Evolutionary conservation across 805 yeast genomes (phyloP).

Genomic region (Candida nitratophila): DNA sequence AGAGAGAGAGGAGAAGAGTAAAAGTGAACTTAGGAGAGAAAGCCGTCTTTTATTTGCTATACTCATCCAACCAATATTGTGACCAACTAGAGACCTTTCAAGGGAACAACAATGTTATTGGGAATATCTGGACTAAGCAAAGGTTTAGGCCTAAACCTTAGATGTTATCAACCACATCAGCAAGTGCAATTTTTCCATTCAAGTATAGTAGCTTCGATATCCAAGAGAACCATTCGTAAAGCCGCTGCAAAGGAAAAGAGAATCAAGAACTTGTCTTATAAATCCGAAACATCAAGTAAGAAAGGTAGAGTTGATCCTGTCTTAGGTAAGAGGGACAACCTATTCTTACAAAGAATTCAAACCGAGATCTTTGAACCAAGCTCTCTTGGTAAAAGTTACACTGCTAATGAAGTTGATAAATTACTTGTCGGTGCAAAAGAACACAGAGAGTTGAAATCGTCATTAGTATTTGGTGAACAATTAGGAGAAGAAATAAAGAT

Average conservation of each 20-base stretch:
- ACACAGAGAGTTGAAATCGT: conserved; percentile 36
- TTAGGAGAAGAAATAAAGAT: conserved; percentile 16
- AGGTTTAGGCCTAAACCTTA: no score
- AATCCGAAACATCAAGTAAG: conserved; percentile 8
- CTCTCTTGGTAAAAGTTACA: conserved; percentile 53
- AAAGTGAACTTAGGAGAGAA: no score
- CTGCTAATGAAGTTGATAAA: conserved; percentile 62
- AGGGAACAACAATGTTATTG: no score
- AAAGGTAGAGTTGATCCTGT: conserved; percentile 69
- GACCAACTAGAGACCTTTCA: no score
- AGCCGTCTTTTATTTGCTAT: no score
- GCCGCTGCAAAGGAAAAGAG: conserved; percentile 14
- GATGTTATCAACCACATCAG: no score
- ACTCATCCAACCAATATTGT: no score
- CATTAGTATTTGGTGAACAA: conserved; percentile 14
- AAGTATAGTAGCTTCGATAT: no score
- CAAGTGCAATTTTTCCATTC: no score
- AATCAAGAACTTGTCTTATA: conserved; percentile 23
- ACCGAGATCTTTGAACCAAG: conserved; percentile 62
- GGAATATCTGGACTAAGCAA: no score
- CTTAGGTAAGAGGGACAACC: conserved; percentile 59
- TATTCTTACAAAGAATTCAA: conserved; percentile 61
- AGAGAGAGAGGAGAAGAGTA: no score
- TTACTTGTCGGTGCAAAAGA: conserved; percentile 72
- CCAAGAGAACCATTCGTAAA: conserved; percentile 4